A percentile compares a stretch with the other conserved stretches of the same genome.
phyloP scores from a whole-genome alignment of 768 basidiomycete species.

The Pisolithus microcarpus region DNA sequence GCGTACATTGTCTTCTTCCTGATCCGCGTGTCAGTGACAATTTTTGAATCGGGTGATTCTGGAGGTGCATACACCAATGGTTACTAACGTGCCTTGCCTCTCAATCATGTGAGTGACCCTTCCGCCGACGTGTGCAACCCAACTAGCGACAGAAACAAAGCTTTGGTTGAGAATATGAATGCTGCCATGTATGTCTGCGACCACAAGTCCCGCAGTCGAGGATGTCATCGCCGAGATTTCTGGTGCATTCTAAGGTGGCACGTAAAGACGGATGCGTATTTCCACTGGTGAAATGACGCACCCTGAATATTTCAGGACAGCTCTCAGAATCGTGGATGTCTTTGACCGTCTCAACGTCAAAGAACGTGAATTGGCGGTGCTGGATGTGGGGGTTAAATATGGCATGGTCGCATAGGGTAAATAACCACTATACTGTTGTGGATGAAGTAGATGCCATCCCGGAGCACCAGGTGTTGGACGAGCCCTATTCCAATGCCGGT shows the following conservation, averaged over 20 bases:
- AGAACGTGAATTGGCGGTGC: constrained; percentile 92
- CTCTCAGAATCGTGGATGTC: constrained; percentile 71
- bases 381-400: constrained; percentile 24
- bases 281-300: constrained; percentile 18
- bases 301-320: constrained; percentile 75
- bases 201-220: constrained; percentile 60
- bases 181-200: constrained; percentile 83
- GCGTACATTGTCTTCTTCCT: constrained; percentile 71
- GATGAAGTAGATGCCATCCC: constrained; percentile 11
- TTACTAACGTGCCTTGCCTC: constrained; percentile 73
- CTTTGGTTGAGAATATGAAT: constrained; percentile 69
- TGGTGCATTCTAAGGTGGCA: constrained; percentile 39
- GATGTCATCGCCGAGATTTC: constrained; percentile 69
- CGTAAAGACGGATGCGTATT: constrained; percentile 1
- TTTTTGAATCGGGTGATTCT: not conserved
- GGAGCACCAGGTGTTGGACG: too few relatives aligned
- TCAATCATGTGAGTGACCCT: constrained; percentile 86
- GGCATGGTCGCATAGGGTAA: not conserved
- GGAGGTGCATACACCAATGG: constrained; percentile 65
- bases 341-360: constrained; percentile 69
- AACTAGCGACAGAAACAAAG: constrained; percentile 64
- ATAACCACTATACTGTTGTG: constrained; percentile 12
- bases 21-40: constrained; percentile 11
- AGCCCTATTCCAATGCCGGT: too few relatives aligned
- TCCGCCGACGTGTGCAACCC: constrained; percentile 75